Conservation (phyloP, 495 filamentous ascomycete species). For the Talaromyces nanjingensis region DNA sequence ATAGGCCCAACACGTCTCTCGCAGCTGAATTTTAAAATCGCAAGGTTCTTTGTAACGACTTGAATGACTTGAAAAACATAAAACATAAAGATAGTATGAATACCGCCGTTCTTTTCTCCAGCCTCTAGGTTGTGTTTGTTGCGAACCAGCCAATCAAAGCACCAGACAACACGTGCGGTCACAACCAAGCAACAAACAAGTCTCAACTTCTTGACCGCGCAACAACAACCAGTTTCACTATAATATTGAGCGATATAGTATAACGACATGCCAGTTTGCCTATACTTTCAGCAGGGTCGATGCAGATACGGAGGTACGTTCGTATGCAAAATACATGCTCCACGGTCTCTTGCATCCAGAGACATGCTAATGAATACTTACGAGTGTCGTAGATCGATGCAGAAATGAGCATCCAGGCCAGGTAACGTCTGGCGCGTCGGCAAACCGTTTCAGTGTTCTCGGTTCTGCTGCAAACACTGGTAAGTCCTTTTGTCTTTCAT, state of each 20-base stretch:
- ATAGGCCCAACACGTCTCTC: not conserved
- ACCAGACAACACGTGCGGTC: not conserved
- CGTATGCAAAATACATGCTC: not conserved
- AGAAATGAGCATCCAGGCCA: slow-evolving; percentile 47
- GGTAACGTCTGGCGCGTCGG: slow-evolving; percentile 18
- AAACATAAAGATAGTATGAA: not conserved
- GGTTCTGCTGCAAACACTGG: slow-evolving; percentile 27
- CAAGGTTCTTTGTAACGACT: not conserved
- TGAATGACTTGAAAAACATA: not conserved
- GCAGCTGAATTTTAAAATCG: not conserved
- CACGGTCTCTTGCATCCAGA: not conserved
- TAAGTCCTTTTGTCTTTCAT: slow-evolving; percentile 16
- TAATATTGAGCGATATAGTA: not conserved
- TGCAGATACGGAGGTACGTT: slow-evolving; percentile 61
- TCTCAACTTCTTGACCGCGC: not conserved
- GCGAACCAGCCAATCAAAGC: not conserved
- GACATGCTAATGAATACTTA: not conserved
- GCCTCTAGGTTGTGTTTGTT: not conserved
- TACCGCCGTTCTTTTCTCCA: not conserved
- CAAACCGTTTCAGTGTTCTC: slow-evolving; percentile 40
- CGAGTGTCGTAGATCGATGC: slow-evolving; percentile 39
- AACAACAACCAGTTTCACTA: not conserved
- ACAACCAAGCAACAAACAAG: not conserved
- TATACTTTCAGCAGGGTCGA: slow-evolving; percentile 62
- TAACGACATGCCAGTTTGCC: slow-evolving; percentile 54